These are phyloP conservation scores for Penicillium digitatum DNA, from an alignment of 2,329 filamentous ascomycete species.

Conservation along the genomic window DNA sequence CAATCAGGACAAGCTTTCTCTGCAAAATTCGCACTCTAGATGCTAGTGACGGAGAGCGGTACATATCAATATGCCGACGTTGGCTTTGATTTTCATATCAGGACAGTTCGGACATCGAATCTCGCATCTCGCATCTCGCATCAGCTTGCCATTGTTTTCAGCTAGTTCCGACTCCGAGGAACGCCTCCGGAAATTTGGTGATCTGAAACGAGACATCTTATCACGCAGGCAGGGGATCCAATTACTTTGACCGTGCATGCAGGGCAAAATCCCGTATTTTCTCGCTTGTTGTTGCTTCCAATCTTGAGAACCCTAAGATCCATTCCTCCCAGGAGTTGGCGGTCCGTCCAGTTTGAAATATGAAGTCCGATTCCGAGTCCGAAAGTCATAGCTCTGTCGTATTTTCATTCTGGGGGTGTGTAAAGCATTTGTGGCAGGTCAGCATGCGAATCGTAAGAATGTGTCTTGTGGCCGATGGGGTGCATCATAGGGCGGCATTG, in stretches of 20 bases:
- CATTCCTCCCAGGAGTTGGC: background rate
- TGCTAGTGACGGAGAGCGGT: conserved; percentile 1
- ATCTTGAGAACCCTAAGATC: background rate
- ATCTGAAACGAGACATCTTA: conserved; percentile 13
- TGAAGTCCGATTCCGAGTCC: conserved; percentile 17
- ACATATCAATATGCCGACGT: conserved; percentile 11
- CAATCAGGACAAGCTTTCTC: conserved; percentile 4
- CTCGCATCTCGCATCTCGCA: conserved; percentile 6
- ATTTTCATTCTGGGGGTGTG: background rate
- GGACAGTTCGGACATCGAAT: conserved; percentile 2
- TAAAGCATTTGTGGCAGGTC: background rate
- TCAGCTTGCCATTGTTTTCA: conserved; percentile 5
- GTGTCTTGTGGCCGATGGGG: background rate
- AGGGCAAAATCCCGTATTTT: background rate
- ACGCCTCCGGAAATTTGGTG: background rate
- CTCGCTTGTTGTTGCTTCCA: conserved; percentile 1
- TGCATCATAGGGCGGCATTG: conserved; percentile 18
- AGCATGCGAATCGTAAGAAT: background rate
- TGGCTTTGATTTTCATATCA: background rate
- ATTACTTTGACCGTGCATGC: background rate
- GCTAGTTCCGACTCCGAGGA: conserved; percentile 14
- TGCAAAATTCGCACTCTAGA: background rate
- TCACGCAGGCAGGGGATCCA: background rate
- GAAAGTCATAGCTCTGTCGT: conserved; percentile 2
- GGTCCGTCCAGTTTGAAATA: background rate